These are phyloP conservation scores for Caryopteris hybrid DNA, from an alignment of 305 asterid species.

Conservation along the genomic window DNA sequence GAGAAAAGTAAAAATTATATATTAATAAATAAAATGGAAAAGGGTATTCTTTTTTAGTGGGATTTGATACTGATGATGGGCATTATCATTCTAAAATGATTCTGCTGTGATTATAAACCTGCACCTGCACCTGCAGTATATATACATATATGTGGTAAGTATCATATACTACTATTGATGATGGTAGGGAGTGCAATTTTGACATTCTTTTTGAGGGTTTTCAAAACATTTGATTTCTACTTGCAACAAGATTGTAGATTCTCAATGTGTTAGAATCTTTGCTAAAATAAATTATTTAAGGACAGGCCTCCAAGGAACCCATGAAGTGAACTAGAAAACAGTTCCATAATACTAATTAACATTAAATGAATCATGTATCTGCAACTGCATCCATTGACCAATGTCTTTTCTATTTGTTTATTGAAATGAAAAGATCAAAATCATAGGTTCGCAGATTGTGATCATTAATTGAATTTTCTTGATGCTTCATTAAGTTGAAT, in stretches of 20 bases:
- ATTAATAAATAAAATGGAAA: background rate
- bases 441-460: no score
- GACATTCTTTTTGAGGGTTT: constrained; percentile 19
- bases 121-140: background rate
- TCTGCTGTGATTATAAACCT: constrained; percentile 48
- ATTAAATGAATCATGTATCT: background rate
- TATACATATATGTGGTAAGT: no score
- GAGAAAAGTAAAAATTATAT: background rate
- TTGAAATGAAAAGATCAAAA: no score
- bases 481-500: no score
- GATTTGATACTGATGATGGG: constrained; percentile 68
- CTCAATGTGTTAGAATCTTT: constrained; percentile 25
- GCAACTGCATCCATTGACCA: no score
- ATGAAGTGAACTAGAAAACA: background rate
- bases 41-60: constrained; percentile 8
- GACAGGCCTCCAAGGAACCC: constrained; percentile 1
- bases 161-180: no score
- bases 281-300: constrained; percentile 7
- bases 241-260: constrained; percentile 16
- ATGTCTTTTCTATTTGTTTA: no score
- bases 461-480: no score
- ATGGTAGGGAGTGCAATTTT: constrained; percentile 30
- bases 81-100: constrained; percentile 80
- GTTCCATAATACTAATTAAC: background rate
- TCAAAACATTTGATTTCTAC: constrained; percentile 9